Evolutionary conservation across 176 grass and related monocot species (phyloP).

Genomic region (Carex myosuroides): DNA sequence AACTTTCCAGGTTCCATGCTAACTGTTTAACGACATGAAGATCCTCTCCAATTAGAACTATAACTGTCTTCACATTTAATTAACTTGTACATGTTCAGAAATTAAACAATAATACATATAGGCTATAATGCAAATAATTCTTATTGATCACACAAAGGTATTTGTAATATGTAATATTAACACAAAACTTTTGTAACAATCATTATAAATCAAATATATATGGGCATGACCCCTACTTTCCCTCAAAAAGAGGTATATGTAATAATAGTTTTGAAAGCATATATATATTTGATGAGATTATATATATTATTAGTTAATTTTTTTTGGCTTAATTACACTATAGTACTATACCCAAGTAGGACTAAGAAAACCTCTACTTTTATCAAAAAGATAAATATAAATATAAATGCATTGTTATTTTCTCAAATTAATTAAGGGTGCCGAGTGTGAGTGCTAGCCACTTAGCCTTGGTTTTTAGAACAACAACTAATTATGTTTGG

Average conservation of each 20-base stretch:
- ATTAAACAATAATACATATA: background rate
- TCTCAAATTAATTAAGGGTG: background rate
- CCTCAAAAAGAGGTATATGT: too few species aligned
- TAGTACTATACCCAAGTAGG: background rate
- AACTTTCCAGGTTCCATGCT: constrained; percentile 12
- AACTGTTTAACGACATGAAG: background rate
- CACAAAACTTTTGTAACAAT: too few species aligned
- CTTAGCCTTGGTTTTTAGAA: background rate
- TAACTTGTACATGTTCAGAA: background rate
- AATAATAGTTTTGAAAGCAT: background rate
- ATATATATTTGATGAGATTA: background rate
- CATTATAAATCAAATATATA: too few species aligned
- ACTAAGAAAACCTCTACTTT: background rate
- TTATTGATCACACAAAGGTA: background rate
- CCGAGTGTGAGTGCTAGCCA: background rate
- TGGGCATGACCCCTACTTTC: too few species aligned
- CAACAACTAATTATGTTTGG: background rate
- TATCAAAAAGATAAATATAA: background rate
- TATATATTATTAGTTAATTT: background rate
- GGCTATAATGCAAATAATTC: background rate
- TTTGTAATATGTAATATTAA: background rate
- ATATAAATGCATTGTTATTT: background rate
- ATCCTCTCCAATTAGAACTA: constrained; percentile 6
- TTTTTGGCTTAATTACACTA: background rate
- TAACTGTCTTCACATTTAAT: background rate